phyloP scores from a whole-genome alignment of 768 basidiomycete species.

The Gloeostereum incarnatum region DNA sequence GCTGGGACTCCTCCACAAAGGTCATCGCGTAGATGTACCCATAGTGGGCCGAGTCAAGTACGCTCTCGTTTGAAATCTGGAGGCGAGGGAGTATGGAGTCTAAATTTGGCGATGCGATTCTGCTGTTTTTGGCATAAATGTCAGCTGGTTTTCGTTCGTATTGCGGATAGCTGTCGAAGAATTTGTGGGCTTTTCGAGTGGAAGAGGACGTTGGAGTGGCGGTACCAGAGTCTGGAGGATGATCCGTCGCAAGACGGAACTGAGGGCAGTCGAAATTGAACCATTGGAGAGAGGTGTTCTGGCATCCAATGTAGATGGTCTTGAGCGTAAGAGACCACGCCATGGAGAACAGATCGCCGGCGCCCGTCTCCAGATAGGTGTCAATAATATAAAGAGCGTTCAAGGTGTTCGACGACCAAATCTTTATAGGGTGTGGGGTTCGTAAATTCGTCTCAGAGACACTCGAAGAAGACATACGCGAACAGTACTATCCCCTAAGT shows the following conservation, averaged over 20 bases:
- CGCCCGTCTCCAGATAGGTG: constrained; percentile 70
- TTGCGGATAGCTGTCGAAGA: constrained; percentile 86
- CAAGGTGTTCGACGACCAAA: constrained; percentile 74
- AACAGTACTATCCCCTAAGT: constrained; percentile 77
- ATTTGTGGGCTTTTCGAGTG: constrained; percentile 64
- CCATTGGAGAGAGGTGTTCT: constrained; percentile 93
- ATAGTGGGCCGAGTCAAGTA: constrained; percentile 85
- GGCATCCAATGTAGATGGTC: constrained; percentile 81
- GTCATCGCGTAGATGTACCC: constrained; percentile 89
- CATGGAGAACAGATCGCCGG: constrained; percentile 84
- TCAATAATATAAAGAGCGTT: constrained; percentile 61
- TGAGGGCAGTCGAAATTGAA: constrained; percentile 38
- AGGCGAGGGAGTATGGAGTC: constrained; percentile 16
- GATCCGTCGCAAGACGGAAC: constrained; percentile 8
- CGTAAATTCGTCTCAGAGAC: background rate
- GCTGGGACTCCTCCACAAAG: constrained; percentile 22
- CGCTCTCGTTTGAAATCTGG: constrained; percentile 55
- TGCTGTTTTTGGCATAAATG: constrained; percentile 51
- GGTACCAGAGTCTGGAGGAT: constrained; percentile 19
- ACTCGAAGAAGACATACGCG: constrained; percentile 47
- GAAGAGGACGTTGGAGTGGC: constrained; percentile 22
- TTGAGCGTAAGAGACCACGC: constrained; percentile 63
- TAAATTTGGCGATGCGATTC: constrained; percentile 8
- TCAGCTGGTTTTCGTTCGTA: constrained; percentile 62
- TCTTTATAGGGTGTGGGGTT: constrained; percentile 28